Base-by-base conservation (phyloP, 257 asterid species). In the Solanum pimpinellifolium region DNA sequence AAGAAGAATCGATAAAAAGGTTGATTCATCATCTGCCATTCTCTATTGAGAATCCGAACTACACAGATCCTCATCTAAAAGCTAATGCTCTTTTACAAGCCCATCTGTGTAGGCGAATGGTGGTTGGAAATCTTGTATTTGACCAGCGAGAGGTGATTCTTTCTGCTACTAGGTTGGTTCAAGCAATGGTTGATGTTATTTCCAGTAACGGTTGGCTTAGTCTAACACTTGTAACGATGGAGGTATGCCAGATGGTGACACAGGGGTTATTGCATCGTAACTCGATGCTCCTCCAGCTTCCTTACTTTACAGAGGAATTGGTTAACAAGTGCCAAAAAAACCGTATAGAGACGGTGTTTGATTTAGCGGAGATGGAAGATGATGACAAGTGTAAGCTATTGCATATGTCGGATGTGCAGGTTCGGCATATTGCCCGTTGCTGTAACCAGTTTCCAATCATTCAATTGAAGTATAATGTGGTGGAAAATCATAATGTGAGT, bases 131-230 rank as follows among this genome's bases (percentile, higher is more conserved):
- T 78, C 62, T 91, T 83, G 89, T 90, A 25, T 81, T 88, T 60
- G 91, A 89, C 80, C 90, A 88, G 85, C 89, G 88, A 46, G 91
- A 88, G 89, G 90, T 91, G 29, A 84, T 91, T 37, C 44, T 91
- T 42, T 88, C 89, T 46, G 88, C 91, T 59, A 72, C 68, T 74
- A 88, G 93, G 76, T 83, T 91, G 15, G 90, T 91, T 69, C 90
- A 91, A 59, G 93, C 91, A 3, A 86, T 91, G 91, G 91, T 91
- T 49, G 93, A 91, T 91, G 93, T 91, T 25, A 89, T 91, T 14
- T 91, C 91, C 76, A 88, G 93, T 85, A 89, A 84, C 7, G 93
- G 93, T 3, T 91, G 93, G 91, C 90, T 89, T 35, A 91, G 84
- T 73, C 90, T 89, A 83, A 90, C 90, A 25, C 88, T 91, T 59